phyloP scores from a whole-genome alignment of 495 filamentous ascomycete genomes.

The Aspergillus asperescens region DNA sequence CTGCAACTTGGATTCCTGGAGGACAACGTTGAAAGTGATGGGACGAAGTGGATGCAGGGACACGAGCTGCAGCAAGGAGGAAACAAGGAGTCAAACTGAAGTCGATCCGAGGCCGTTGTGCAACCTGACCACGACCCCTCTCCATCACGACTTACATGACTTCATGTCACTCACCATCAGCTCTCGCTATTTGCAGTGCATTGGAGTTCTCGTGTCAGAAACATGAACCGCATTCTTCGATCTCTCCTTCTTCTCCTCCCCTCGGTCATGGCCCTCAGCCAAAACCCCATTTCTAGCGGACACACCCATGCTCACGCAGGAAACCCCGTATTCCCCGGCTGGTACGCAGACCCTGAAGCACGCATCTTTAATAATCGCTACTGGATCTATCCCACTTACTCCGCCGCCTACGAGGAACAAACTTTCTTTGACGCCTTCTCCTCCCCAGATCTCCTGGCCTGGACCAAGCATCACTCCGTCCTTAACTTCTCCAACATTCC shows the following conservation, averaged over 20 bases:
- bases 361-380: conserved; percentile 36
- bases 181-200: not conserved
- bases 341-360: conserved; percentile 47
- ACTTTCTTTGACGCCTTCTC: conserved; percentile 47
- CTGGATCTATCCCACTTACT: conserved; percentile 44
- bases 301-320: conserved; percentile 11
- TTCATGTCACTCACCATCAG: not conserved
- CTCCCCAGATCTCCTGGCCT: conserved; percentile 40
- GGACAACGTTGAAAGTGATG: too few relatives aligned
- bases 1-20: too few relatives aligned
- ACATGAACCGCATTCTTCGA: conserved; percentile 2
- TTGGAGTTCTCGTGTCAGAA: not conserved
- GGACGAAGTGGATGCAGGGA: too few relatives aligned
- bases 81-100: too few relatives aligned
- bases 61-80: too few relatives aligned
- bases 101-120: too few relatives aligned
- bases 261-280: not conserved
- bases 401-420: conserved; percentile 35
- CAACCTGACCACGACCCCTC: too few relatives aligned
- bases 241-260: conserved; percentile 8
- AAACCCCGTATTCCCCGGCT: conserved; percentile 41
- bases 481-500: conserved; percentile 33
- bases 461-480: conserved; percentile 38
- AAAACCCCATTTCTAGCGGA: not conserved
- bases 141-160: too few relatives aligned